These are phyloP conservation scores for Chloropicon primus DNA, from an alignment of 139 green algal species.

Conservation along the genomic window DNA sequence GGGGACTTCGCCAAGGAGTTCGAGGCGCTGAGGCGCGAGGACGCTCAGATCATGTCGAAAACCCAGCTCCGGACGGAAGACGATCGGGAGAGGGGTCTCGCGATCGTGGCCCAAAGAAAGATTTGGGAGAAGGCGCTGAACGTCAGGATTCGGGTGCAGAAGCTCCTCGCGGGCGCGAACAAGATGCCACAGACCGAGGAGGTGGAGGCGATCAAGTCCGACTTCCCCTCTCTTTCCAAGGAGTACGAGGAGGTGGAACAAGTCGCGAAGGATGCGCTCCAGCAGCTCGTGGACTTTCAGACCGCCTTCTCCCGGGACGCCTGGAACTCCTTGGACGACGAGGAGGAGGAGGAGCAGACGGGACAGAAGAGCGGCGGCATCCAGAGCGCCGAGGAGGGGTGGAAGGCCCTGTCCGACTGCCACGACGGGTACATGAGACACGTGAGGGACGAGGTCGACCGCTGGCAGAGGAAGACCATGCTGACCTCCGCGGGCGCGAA, in stretches of 20 bases:
- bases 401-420: neutral
- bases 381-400: neutral
- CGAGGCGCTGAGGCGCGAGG: neutral
- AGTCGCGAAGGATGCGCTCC: neutral
- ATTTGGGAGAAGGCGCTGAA: neutral
- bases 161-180: neutral
- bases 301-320: neutral
- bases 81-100: neutral
- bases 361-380: no score
- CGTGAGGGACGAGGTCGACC: constrained; percentile 23
- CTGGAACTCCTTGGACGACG: neutral
- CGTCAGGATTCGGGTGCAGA: neutral
- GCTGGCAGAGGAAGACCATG: constrained; percentile 65
- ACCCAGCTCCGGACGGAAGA: neutral
- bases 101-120: neutral
- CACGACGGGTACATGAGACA: neutral
- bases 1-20: neutral
- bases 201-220: neutral
- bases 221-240: neutral
- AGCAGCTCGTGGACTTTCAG: neutral
- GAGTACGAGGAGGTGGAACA: neutral
- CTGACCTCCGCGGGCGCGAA: constrained; percentile 29
- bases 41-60: neutral
- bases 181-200: neutral
- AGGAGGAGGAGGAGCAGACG: neutral